Percentiles rank a stretch among this genome's conserved stretches.
These are phyloP conservation scores for Pseudogymnoascus pannorum DNA, from an alignment of 2,329 filamentous ascomycete genomes.

Conservation along the genomic window DNA sequence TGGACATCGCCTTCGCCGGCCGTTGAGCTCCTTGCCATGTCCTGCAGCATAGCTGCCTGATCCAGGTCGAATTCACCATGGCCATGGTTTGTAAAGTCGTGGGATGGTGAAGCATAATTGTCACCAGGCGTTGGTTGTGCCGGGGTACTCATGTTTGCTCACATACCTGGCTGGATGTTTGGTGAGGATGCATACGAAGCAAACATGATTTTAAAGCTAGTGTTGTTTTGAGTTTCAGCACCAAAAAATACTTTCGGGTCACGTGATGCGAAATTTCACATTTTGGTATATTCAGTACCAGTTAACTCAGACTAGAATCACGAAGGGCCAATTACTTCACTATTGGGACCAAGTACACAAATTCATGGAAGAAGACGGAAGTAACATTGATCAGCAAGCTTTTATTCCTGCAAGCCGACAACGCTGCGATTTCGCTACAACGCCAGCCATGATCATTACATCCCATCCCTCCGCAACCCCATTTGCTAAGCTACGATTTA, in stretches of 20 bases:
- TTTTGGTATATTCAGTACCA: background rate
- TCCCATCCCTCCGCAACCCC: conserved; percentile 9
- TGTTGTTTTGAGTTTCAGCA: background rate
- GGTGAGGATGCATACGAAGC: conserved; percentile 10
- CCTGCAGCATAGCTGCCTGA: conserved; percentile 13
- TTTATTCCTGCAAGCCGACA: conserved; percentile 9
- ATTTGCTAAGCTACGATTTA: conserved; percentile 44
- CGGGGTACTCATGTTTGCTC: conserved; percentile 5
- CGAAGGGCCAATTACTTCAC: background rate
- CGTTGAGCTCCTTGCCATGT: conserved; percentile 11
- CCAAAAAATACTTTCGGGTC: background rate
- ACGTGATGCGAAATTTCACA: background rate
- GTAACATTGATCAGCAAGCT: conserved; percentile 9
- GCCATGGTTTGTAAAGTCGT: background rate
- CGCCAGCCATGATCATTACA: conserved; percentile 9
- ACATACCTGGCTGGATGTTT: conserved; percentile 11
- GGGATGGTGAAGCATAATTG: conserved; percentile 1
- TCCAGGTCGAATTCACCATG: conserved; percentile 10
- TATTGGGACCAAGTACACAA: background rate
- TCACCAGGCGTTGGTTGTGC: background rate
- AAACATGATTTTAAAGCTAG: conserved; percentile 6
- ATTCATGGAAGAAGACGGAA: background rate
- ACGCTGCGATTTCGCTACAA: conserved; percentile 3
- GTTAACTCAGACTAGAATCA: too few species aligned
- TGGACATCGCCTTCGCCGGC: conserved; percentile 3